Base-by-base conservation (phyloP, 75 land plant species). In the Azolla pinnata region DNA sequence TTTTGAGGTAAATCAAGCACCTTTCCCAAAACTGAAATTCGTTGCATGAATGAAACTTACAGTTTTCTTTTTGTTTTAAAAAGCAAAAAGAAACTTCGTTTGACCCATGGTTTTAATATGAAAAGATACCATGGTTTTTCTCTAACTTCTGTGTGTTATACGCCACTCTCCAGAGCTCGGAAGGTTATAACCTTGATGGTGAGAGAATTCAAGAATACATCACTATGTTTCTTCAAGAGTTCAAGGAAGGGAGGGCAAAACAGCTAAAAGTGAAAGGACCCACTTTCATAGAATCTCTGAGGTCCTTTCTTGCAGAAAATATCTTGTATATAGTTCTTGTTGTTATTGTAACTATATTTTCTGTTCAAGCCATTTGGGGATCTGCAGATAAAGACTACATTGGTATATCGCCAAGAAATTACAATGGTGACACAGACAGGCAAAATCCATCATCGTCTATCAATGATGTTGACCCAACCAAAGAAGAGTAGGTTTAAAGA, bases 191-290 rank as follows among this genome's bases (percentile, higher is more conserved):
- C 49, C 60, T 81, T 33, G 67, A 56, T 17, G 80, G 66, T 29
- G 74, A 73, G 25, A 74, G 79, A 31, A 52, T 51, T 25, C 75
- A 61, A 9, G 60, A 73, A 28, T 75, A 86, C 44, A 71, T 86
- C 21, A 73, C 75, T 5, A 49, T 50, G 7, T 79, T 86, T 56
- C 74, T 86, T 31, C 69, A 82, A 70, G 86, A 82, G 30, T 82
- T 75, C 54, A 86, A 65, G 60, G 72, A 74, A 55, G 85, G 83
- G 65, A 79, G 51, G 54, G 71, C 62, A 19, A 56, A 51, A 5
- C n/a, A 68, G 68, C 74, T 57, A 33, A 67, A 26, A 26, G 19
- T 82, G 17, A 57, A 31, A 5, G 77, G 75, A 28, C 79, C 83
- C 2, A 73, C 86, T 7, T 50, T 82, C 7, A 29, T 69, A 1